Evolutionary conservation across 2,329 filamentous ascomycete genomes (phyloP).

Genomic region (Diaporthe eres): DNA sequence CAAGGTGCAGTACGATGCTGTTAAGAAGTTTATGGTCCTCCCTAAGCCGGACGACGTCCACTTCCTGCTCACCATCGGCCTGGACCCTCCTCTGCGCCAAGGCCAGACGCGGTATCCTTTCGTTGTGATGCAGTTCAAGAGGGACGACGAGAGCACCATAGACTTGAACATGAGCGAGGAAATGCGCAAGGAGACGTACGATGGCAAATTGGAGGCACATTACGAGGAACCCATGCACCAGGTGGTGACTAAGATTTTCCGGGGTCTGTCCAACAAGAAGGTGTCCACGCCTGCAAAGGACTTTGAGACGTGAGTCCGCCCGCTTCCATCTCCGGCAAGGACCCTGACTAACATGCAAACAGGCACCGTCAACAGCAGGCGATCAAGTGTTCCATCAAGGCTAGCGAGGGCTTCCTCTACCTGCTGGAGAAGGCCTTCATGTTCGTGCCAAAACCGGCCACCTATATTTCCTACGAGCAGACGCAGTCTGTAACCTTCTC

Average conservation of each 20-base stretch:
- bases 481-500: constrained; percentile 94
- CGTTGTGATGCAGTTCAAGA: constrained; percentile 98
- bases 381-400: constrained; percentile 99
- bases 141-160: constrained; percentile 96
- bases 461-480: constrained; percentile 96
- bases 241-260: constrained; percentile 96
- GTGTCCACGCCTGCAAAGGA: constrained; percentile 94
- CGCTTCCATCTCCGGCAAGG: neutral
- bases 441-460: constrained; percentile 98
- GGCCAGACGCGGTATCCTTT: constrained; percentile 98
- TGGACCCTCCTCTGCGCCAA: constrained; percentile 95
- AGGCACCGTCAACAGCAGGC: constrained; percentile 93
- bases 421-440: constrained; percentile 98
- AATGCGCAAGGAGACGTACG: constrained; percentile 85
- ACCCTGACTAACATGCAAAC: constrained; percentile 40
- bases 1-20: constrained; percentile 98
- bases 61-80: constrained; percentile 91
- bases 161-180: constrained; percentile 97
- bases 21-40: constrained; percentile 99
- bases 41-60: constrained; percentile 99
- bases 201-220: constrained; percentile 87
- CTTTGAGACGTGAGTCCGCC: constrained; percentile 77
- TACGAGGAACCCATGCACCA: constrained; percentile 96
- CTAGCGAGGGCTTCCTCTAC: constrained; percentile 97
- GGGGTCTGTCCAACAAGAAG: constrained; percentile 94